Conservation (phyloP, 768 basidiomycete species). For the Psilocybe cubensis region DNA sequence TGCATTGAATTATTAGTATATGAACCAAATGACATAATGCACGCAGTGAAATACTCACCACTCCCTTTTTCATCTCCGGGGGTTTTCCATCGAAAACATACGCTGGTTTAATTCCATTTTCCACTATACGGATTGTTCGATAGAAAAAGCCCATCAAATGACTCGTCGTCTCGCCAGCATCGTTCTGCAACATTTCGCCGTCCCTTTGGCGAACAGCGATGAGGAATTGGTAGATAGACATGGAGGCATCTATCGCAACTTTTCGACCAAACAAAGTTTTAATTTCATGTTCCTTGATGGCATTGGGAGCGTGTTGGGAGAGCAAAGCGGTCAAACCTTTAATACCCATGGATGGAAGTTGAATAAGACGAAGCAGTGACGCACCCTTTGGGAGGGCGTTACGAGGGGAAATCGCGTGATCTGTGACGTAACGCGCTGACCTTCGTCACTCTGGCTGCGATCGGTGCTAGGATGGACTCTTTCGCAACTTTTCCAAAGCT, state of each 20-base stretch:
- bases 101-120: slow-evolving; percentile 97
- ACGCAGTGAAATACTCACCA: slow-evolving; percentile 60
- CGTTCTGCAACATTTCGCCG: slow-evolving; percentile 95
- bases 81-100: slow-evolving; percentile 99
- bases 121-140: slow-evolving; percentile 95
- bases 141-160: slow-evolving; percentile 99
- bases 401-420: slow-evolving; percentile 10
- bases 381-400: neutral
- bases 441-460: too few species aligned
- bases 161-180: slow-evolving; percentile 97
- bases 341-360: slow-evolving; percentile 76
- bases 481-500: too few species aligned
- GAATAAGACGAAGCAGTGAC: neutral
- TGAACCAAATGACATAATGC: neutral
- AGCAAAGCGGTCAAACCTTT: slow-evolving; percentile 93
- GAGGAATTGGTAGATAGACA: slow-evolving; percentile 97
- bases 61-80: slow-evolving; percentile 94
- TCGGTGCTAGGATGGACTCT: too few species aligned
- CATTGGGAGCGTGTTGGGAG: slow-evolving; percentile 85
- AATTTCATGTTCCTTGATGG: slow-evolving; percentile 92
- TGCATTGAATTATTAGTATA: slow-evolving; percentile 10
- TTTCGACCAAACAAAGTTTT: slow-evolving; percentile 98
- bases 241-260: slow-evolving; percentile 98
- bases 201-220: slow-evolving; percentile 97
- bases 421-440: slow-evolving; percentile 29